Evolutionary conservation across 768 basidiomycete species (phyloP), one percentile per base, ranked within the genome.

Genomic region (Gelatoporia subvermispora): DNA sequence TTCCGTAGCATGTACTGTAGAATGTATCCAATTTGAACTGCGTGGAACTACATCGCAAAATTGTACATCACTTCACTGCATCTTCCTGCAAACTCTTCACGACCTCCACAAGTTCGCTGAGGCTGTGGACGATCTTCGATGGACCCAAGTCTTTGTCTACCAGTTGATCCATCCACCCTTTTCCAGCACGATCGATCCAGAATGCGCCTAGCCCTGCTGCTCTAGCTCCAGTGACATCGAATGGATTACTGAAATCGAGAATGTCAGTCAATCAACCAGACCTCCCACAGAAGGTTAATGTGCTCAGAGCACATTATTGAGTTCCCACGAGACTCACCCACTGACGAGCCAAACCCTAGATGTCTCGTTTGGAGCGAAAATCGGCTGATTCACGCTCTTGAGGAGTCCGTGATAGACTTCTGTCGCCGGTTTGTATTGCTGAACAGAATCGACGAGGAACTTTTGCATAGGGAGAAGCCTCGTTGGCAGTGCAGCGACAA

Each of bases 311-410:
- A 24, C 20, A 5, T 17, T 35, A 9, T 16, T 31, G 13, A 28
- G n/a, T 2, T 5, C 2, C 21, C 23, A 21, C 45, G 8, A n/a
- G 11, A 49, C 60, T 36, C 41, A 66, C 65, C 64, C 62, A 49
- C 65, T 66, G 28, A 66, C 57, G n/a, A 66, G 56, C 64, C 64
- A 65, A 11, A 63, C 49, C 24, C 57, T 31, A 8, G 52, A 41
- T 8, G 45, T 24, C 3, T 43, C 22, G 13, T 18, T 18, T 17
- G 18, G 46, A 3, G 45, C 37, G 23, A 23, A 11, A 16, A 47
- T 45, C 35, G 18, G 20, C 34, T 15, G 21, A 37, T 40, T 38
- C 2, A 17, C 43, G 15, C n/a, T 35, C 18, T 38, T 18, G 18
- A 59, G 44, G 3, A 66, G 53, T 16, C 49, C 57, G 3, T 59